A percentile compares a stretch with the other conserved stretches of the same genome.
Conservation (phyloP, 225 moss, liverwort and hornwort species). For the Marchantia polymorpha region DNA sequence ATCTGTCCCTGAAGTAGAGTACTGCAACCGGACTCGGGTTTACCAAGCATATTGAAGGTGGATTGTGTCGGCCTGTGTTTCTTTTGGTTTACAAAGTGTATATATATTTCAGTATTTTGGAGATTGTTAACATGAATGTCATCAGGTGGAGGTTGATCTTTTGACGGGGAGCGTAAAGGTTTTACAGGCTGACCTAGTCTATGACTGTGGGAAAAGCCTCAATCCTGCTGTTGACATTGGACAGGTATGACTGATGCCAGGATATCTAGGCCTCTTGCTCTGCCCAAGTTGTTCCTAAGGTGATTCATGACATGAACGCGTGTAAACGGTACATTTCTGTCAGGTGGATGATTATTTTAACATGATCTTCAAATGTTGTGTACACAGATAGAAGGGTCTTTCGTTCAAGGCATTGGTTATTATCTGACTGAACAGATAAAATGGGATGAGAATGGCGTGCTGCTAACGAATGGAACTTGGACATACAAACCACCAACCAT, state of each 20-base stretch:
- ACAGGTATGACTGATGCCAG: conserved; percentile 37
- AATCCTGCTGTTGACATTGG: conserved; percentile 82
- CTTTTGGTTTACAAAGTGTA: too few species aligned
- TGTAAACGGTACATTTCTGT: neutral
- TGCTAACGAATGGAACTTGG: conserved; percentile 63
- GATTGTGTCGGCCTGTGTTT: too few species aligned
- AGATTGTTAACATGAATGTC: neutral
- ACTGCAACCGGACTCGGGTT: too few species aligned
- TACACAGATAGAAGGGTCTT: conserved; percentile 70
- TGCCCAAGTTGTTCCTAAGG: neutral
- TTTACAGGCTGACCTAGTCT: conserved; percentile 60
- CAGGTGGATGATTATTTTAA: neutral
- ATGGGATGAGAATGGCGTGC: conserved; percentile 51
- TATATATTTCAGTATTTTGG: too few species aligned
- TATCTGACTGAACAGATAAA: conserved; percentile 55
- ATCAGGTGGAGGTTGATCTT: conserved; percentile 66
- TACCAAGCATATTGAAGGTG: too few species aligned
- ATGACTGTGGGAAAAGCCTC: conserved; percentile 73
- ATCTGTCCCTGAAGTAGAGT: too few species aligned
- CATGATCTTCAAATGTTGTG: neutral
- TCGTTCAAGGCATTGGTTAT: conserved; percentile 59
- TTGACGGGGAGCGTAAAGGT: conserved; percentile 59
- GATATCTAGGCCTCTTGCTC: neutral
- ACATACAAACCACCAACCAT: conserved; percentile 58
- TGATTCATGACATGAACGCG: neutral